Evolutionary conservation across 495 filamentous ascomycete species (phyloP).

Genomic region (Parathielavia hyrcaniae): DNA sequence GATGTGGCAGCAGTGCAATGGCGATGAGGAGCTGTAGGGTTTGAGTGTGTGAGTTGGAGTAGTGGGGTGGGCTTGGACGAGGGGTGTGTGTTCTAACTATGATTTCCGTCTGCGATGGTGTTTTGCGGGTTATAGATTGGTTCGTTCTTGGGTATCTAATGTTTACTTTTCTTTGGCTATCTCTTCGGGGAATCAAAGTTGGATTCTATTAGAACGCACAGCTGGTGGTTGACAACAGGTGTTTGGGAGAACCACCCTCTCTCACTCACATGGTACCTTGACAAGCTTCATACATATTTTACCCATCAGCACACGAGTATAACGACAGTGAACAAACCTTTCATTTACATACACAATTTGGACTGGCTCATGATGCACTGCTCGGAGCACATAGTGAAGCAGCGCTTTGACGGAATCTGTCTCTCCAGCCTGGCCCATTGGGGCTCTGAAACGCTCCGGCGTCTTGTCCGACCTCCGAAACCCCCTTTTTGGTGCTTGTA

Average conservation of each 20-base stretch:
- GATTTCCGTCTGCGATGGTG: slow-evolving; percentile 7
- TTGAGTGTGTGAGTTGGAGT: no score
- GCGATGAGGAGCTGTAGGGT: slow-evolving; percentile 38
- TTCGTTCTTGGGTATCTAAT: neutral
- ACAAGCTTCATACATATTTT: neutral
- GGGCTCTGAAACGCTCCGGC: slow-evolving; percentile 11
- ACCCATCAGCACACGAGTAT: neutral
- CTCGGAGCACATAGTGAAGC: neutral
- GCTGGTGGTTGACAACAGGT: neutral
- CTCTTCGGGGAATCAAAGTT: neutral
- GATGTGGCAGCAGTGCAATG: slow-evolving; percentile 73
- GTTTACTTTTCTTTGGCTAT: slow-evolving; percentile 1
- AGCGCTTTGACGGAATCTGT: neutral
- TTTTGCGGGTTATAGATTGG: slow-evolving; percentile 12
- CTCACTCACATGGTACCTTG: neutral
- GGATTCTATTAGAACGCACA: neutral
- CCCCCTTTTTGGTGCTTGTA: neutral
- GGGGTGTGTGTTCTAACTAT: neutral
- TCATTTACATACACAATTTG: no score
- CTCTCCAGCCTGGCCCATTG: neutral
- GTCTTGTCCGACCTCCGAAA: neutral
- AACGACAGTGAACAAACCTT: neutral
- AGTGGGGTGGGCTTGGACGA: neutral
- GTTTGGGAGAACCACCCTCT: neutral
- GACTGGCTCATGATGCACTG: neutral